Conservation (phyloP, 2,329 filamentous ascomycete genomes). For the Arthrobotrys sinensis region DNA sequence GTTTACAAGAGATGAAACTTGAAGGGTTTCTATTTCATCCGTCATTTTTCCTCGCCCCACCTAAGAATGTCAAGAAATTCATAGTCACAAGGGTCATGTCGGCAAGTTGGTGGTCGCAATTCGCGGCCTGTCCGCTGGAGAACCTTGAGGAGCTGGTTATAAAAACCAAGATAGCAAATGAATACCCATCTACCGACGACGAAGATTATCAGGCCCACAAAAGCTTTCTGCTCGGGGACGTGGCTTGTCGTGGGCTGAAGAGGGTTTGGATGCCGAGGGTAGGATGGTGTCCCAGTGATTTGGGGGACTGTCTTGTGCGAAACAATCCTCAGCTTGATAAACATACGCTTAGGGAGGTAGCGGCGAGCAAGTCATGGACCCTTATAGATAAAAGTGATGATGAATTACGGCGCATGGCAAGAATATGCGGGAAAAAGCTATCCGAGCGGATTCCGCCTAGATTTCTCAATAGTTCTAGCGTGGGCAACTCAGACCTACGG, state of each 20-base stretch:
- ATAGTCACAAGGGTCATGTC: background rate
- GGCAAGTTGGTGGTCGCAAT: constrained; percentile 1
- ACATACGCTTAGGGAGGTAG: background rate
- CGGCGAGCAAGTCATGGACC: too few relatives aligned
- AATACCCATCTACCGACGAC: too few relatives aligned
- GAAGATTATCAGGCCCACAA: background rate
- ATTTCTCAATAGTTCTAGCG: too few relatives aligned
- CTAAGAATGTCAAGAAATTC: background rate
- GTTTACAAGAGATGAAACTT: background rate
- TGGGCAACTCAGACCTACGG: too few relatives aligned
- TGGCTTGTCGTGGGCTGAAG: background rate
- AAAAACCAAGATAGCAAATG: too few relatives aligned
- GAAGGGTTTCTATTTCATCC: constrained; percentile 11
- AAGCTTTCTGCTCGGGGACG: background rate
- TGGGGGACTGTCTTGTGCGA: background rate
- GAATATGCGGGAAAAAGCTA: background rate
- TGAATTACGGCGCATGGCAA: too few relatives aligned
- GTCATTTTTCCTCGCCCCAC: constrained; percentile 5
- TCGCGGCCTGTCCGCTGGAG: background rate
- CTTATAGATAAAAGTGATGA: too few relatives aligned
- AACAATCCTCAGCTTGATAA: background rate
- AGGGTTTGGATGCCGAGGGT: background rate
- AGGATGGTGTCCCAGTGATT: background rate
- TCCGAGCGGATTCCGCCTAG: too few relatives aligned
- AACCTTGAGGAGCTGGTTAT: too few relatives aligned